Evolutionary conservation across 257 asterid species (phyloP).

Genomic region (Solanum tarijense): DNA sequence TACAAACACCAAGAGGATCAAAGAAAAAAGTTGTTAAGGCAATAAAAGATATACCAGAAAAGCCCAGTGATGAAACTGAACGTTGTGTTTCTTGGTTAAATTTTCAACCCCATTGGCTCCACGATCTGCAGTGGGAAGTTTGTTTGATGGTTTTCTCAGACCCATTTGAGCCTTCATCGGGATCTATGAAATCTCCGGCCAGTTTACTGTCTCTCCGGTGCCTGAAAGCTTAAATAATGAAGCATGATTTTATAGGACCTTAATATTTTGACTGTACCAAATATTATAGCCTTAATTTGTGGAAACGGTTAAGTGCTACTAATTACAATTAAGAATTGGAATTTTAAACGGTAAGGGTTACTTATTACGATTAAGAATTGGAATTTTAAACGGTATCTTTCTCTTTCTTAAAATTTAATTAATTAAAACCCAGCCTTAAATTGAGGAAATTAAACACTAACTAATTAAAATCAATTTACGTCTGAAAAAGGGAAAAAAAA

Average conservation of each 20-base stretch:
- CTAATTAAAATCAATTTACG: too few species aligned
- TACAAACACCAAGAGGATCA: background rate
- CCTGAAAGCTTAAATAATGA: too few species aligned
- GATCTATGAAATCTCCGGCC: background rate
- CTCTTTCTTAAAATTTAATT: too few species aligned
- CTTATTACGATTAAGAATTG: too few species aligned
- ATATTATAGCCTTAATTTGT: background rate
- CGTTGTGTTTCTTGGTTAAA: conserved; percentile 1
- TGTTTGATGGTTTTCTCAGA: background rate
- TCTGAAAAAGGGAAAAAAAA: too few species aligned
- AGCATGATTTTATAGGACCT: too few species aligned
- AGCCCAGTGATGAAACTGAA: conserved; percentile 22
- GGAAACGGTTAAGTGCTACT: background rate
- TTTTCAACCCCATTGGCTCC: background rate
- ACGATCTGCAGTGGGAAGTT: background rate
- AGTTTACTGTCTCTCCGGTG: background rate
- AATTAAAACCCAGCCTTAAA: too few species aligned
- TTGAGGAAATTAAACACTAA: too few species aligned
- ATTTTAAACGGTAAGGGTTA: too few species aligned
- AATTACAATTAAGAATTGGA: too few species aligned
- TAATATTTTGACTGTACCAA: too few species aligned
- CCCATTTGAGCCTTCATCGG: background rate
- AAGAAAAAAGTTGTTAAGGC: background rate
- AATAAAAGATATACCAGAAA: conserved; percentile 16
- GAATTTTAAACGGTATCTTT: too few species aligned